Conservation (phyloP, 2,329 filamentous ascomycete genomes). For the Lojkania enalia region DNA sequence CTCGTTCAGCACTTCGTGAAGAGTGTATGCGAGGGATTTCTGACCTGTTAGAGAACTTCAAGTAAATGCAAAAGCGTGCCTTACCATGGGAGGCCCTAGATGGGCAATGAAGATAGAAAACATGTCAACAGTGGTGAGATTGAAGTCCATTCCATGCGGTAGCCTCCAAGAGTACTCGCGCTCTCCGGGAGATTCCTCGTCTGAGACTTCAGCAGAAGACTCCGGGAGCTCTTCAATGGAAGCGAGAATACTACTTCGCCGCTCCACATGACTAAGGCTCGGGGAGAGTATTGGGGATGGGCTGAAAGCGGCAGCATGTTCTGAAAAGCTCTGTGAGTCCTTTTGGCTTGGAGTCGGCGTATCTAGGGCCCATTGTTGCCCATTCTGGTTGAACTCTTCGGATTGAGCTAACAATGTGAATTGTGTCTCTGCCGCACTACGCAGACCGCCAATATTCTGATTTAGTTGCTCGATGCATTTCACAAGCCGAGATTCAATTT, state of each 20-base stretch:
- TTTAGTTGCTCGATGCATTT: constrained; percentile 83
- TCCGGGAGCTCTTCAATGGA: constrained; percentile 49
- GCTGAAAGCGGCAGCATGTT: constrained; percentile 24
- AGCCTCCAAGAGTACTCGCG: constrained; percentile 21
- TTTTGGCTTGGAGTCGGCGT: constrained; percentile 23
- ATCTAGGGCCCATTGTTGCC: constrained; percentile 13
- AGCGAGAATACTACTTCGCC: constrained; percentile 43
- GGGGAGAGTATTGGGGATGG: constrained; percentile 36
- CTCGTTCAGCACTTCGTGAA: constrained; percentile 86
- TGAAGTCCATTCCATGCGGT: constrained; percentile 32
- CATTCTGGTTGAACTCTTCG: constrained; percentile 21
- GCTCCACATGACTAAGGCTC: constrained; percentile 34
- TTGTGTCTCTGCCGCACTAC: constrained; percentile 87
- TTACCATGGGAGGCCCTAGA: constrained; percentile 83
- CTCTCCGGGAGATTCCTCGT: constrained; percentile 27
- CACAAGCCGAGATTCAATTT: constrained; percentile 76
- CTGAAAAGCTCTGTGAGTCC: constrained; percentile 30
- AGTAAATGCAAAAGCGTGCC: constrained; percentile 5
- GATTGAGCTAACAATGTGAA: constrained; percentile 78
- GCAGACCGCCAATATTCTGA: constrained; percentile 85
- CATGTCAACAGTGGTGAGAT: constrained; percentile 72
- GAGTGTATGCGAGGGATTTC: constrained; percentile 89
- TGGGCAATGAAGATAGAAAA: constrained; percentile 88
- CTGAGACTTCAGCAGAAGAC: constrained; percentile 36
- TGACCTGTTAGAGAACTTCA: constrained; percentile 35